These are phyloP conservation scores for Trichoderma harzianum DNA, from an alignment of 2,329 filamentous ascomycete genomes.

Conservation along the genomic window DNA sequence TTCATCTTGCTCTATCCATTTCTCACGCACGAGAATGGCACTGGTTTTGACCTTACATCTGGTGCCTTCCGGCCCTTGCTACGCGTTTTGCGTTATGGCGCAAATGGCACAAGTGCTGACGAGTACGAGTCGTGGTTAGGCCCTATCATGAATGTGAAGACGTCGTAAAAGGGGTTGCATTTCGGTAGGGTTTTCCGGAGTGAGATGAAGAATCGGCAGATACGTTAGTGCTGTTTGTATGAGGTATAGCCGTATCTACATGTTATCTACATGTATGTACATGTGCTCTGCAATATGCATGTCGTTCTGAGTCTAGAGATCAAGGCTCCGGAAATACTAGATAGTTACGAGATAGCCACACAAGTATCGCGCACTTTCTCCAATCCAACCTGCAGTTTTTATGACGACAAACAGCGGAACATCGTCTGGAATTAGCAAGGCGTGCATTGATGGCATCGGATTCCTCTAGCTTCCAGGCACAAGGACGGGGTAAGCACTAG, in stretches of 20 bases:
- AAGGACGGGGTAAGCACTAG: neutral
- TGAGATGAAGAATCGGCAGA: neutral
- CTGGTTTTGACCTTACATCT: neutral
- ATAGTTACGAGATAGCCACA: no score
- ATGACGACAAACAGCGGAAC: neutral
- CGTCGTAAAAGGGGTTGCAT: slow-evolving; percentile 12
- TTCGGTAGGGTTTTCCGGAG: neutral
- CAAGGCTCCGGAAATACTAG: neutral
- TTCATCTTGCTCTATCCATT: neutral
- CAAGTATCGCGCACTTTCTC: neutral
- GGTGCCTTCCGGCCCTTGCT: slow-evolving; percentile 5
- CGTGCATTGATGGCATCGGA: neutral
- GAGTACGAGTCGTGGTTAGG: neutral
- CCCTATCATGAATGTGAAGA: neutral
- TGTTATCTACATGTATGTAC: neutral
- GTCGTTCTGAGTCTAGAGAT: neutral
- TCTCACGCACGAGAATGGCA: slow-evolving; percentile 1
- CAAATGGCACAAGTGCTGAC: neutral
- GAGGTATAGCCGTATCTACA: no score
- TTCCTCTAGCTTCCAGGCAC: neutral
- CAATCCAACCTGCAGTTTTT: neutral
- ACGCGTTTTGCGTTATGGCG: neutral
- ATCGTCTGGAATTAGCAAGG: neutral
- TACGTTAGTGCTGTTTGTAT: neutral
- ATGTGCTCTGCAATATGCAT: neutral